These are phyloP conservation scores for Plasmodium berghei DNA, from an alignment of 169 alveolate genomes.

Conservation along the genomic window DNA sequence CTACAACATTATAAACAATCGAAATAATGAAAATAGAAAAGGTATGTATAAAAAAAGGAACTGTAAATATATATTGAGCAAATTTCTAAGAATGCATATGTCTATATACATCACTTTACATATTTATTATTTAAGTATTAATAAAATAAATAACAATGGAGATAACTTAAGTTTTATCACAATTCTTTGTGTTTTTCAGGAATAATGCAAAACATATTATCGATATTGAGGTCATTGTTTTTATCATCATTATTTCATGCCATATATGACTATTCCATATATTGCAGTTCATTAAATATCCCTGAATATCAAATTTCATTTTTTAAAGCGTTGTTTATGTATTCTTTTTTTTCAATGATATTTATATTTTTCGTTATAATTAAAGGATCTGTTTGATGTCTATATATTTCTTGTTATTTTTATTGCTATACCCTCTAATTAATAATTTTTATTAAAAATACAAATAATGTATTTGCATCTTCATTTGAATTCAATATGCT, in stretches of 20 bases:
- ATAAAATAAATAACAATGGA: too few species aligned
- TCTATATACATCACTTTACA: too few species aligned
- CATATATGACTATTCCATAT: constrained; percentile 63
- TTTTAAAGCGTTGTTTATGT: constrained; percentile 31
- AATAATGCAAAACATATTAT: background rate
- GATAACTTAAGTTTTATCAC: too few species aligned
- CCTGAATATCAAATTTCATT: constrained; percentile 33
- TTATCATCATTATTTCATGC: constrained; percentile 65
- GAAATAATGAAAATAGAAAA: constrained; percentile 9
- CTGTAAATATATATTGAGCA: background rate
- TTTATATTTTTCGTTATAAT: constrained; percentile 41
- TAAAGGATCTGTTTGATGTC: background rate
- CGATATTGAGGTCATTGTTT: constrained; percentile 21
- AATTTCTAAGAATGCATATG: background rate
- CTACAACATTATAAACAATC: constrained; percentile 16
- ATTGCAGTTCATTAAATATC: constrained; percentile 33
- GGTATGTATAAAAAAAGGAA: constrained; percentile 7
- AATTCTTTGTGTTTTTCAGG: constrained; percentile 12
- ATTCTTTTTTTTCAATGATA: constrained; percentile 25
- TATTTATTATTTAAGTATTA: too few species aligned
- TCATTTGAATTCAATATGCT: too few species aligned
- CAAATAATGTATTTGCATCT: too few species aligned
- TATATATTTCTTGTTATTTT: background rate
- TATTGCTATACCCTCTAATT: too few species aligned
- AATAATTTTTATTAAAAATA: too few species aligned